A percentile compares a stretch with the other conserved stretches of the same genome.
Evolutionary conservation across 2,329 filamentous ascomycete species (phyloP).

Genomic region (Rhynchosporium secalis): DNA sequence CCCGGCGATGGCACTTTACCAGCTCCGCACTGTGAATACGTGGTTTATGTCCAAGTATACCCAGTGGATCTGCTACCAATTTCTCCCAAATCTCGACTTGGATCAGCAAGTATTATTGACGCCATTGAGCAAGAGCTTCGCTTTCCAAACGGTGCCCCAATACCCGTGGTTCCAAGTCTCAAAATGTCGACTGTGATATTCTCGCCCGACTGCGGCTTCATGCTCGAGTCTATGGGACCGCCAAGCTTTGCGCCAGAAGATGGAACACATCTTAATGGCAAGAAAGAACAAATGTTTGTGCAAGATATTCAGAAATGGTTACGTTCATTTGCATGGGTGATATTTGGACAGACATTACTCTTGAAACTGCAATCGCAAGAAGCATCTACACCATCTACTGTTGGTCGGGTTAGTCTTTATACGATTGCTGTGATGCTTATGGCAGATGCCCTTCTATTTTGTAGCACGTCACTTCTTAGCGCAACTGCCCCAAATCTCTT

Average conservation of each 20-base stretch:
- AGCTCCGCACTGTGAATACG: constrained; percentile 80
- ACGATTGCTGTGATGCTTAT: constrained; percentile 62
- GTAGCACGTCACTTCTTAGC: constrained; percentile 55
- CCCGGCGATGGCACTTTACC: constrained; percentile 59
- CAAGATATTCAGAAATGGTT: constrained; percentile 60
- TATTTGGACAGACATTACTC: constrained; percentile 61
- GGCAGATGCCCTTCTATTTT: constrained; percentile 61
- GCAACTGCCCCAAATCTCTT: constrained; percentile 56
- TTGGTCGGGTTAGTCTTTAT: constrained; percentile 65
- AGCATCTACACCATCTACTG: constrained; percentile 65
- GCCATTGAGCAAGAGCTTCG: constrained; percentile 64
- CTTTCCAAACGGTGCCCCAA: constrained; percentile 59
- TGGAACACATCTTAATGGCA: constrained; percentile 56
- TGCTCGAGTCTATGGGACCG: constrained; percentile 64
- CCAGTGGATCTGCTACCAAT: constrained; percentile 24
- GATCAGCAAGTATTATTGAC: constrained; percentile 45
- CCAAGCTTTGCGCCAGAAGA: constrained; percentile 54
- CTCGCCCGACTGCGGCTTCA: constrained; percentile 68
- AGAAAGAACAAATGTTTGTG: constrained; percentile 61
- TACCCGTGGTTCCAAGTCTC: constrained; percentile 53
- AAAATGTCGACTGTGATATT: constrained; percentile 64
- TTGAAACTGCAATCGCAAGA: constrained; percentile 66
- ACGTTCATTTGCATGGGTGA: constrained; percentile 54
- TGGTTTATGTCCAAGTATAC: constrained; percentile 81
- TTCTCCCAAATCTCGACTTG: constrained; percentile 39